phyloP scores from a whole-genome alignment of 768 basidiomycete species.

The Roridomyces roridus region DNA sequence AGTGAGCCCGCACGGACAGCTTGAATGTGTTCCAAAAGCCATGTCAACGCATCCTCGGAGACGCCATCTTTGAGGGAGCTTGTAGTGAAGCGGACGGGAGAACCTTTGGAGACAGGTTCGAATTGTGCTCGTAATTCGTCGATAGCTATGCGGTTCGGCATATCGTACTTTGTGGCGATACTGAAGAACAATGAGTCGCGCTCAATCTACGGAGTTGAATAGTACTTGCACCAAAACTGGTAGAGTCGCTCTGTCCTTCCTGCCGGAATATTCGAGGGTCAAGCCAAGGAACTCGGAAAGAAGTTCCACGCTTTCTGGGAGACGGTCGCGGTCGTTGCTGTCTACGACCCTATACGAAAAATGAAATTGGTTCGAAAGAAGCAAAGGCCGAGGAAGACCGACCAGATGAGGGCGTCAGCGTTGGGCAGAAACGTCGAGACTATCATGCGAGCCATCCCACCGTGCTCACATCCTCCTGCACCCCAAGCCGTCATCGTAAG shows the following conservation, averaged over 20 bases:
- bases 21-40: slow-evolving; percentile 41
- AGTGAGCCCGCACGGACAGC: slow-evolving; percentile 26
- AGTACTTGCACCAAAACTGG: slow-evolving; percentile 42
- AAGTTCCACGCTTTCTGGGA: slow-evolving; percentile 58
- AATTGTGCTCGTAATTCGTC: slow-evolving; percentile 50
- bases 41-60: slow-evolving; percentile 45
- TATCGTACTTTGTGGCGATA: slow-evolving; percentile 69
- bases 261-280: slow-evolving; percentile 31
- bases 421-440: not conserved
- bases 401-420: slow-evolving; percentile 39
- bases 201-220: not conserved
- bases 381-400: too few relatives aligned
- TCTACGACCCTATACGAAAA: slow-evolving; percentile 53
- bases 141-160: slow-evolving; percentile 54
- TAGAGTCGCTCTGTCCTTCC: slow-evolving; percentile 13
- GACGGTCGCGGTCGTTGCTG: slow-evolving; percentile 53
- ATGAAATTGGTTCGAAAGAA: too few relatives aligned
- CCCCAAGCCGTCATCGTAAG: slow-evolving; percentile 67
- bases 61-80: slow-evolving; percentile 28
- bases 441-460: slow-evolving; percentile 7
- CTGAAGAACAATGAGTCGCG: slow-evolving; percentile 29
- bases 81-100: slow-evolving; percentile 34
- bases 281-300: slow-evolving; percentile 50
- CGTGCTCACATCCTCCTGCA: slow-evolving; percentile 61
- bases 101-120: slow-evolving; percentile 34